Base-by-base conservation (phyloP, 192 early-diverging fungal genomes). In the Gamsiella multidivaricata region DNA sequence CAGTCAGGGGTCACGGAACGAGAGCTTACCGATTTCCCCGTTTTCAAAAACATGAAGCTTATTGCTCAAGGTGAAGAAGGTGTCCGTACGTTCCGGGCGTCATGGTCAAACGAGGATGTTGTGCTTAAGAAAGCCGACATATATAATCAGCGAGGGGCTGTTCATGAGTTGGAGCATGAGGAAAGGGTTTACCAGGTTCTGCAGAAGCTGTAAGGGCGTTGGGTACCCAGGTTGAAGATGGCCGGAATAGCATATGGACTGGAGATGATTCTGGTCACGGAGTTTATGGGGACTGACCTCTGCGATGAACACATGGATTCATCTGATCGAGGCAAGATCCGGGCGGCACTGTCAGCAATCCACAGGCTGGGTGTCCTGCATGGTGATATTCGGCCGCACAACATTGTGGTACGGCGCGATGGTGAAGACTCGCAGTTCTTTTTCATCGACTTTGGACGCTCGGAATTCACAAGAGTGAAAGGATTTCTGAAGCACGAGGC, bases 321-420 rank as follows among this genome's bases (percentile, higher is more conserved):
- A 20, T 57, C 46, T 28, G 65, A 68, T 57, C 34, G 26, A 11
- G 46, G 18, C 12, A 50, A 68, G 20, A n/a, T n/a, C n/a, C n/a
- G n/a, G n/a, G n/a, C n/a, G n/a, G n/a, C n/a, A n/a, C n/a, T n/a
- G n/a, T n/a, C 49, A 36, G 60, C 22, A 36, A 60, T 79, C 54
- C 67, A 70, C 52, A 32, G 51, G n/a, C 39, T 32, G 14, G 75
- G 61, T 52, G 65, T 79, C 20, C 54, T 33, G 3, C 75, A 79
- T 65, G 67, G 67, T 9, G 67, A 69, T 42, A 59, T 79, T 23
- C 45, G 51, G 39, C 54, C 63, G 22, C 45, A 79, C 18, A 79
- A 69, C 34, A 69, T 79, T 69, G 32, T 70, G 10, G 54, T 70
- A 17, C n/a, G n/a, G n/a, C n/a, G n/a, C n/a, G n/a, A n/a, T n/a